Conservation (phyloP, 2,329 filamentous ascomycete genomes). For the Leptographium wingfieldii region DNA sequence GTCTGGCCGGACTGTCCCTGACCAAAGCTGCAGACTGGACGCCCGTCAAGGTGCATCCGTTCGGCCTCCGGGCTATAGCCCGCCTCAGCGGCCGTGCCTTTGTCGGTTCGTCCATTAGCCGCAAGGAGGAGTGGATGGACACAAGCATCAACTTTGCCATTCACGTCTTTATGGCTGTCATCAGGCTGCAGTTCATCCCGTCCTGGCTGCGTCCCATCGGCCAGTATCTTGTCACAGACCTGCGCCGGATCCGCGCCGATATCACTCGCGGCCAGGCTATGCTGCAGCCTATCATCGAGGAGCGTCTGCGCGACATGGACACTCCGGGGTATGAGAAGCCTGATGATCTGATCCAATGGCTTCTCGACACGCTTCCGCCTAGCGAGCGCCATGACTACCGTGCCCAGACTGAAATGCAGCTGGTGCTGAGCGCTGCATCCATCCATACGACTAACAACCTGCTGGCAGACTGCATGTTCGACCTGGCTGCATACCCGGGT, state of each 20-base stretch:
- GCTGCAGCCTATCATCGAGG: slow-evolving; percentile 32
- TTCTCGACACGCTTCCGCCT: slow-evolving; percentile 27
- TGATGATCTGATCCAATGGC: slow-evolving; percentile 33
- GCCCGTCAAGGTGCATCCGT: slow-evolving; percentile 36
- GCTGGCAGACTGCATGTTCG: slow-evolving; percentile 35
- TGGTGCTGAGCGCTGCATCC: slow-evolving; percentile 30
- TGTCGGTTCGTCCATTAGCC: slow-evolving; percentile 36
- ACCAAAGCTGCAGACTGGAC: slow-evolving; percentile 34
- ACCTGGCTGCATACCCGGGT: slow-evolving; percentile 34
- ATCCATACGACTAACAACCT: slow-evolving; percentile 33
- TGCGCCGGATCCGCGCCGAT: slow-evolving; percentile 31
- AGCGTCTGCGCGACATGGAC: slow-evolving; percentile 30
- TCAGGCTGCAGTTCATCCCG: slow-evolving; percentile 39
- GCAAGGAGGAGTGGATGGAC: slow-evolving; percentile 40
- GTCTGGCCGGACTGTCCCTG: not conserved
- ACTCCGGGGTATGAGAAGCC: slow-evolving; percentile 22
- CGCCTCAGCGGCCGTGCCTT: slow-evolving; percentile 41
- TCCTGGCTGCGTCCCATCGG: slow-evolving; percentile 34
- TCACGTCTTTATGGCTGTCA: slow-evolving; percentile 32
- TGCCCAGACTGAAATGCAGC: slow-evolving; percentile 28
- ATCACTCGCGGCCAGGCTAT: slow-evolving; percentile 29
- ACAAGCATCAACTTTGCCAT: slow-evolving; percentile 37
- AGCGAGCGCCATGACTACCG: slow-evolving; percentile 25
- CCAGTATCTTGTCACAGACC: slow-evolving; percentile 33
- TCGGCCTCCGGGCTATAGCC: slow-evolving; percentile 37